Conservation (phyloP, 2,329 filamentous ascomycete species). For the Hymenoscyphus infarciens region DNA sequence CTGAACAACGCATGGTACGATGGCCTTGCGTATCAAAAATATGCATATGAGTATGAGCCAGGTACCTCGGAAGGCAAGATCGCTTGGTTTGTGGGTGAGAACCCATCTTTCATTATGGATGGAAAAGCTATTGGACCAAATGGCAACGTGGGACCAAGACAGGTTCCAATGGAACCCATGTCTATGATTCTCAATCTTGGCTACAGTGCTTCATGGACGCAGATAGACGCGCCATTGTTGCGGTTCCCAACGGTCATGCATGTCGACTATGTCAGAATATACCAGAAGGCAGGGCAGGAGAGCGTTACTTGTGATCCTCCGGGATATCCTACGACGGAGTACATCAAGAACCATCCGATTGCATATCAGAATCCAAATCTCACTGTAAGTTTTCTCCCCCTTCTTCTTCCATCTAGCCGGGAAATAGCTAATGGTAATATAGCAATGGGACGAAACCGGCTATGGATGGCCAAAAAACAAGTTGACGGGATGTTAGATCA, state of each 20-base stretch:
- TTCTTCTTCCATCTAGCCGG: neutral
- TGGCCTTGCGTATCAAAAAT: constrained; percentile 50
- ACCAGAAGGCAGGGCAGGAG: constrained; percentile 46
- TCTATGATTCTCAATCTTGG: constrained; percentile 51
- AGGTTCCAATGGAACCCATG: constrained; percentile 52
- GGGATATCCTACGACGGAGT: constrained; percentile 62
- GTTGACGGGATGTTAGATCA: constrained; percentile 17
- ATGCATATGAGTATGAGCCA: constrained; percentile 52
- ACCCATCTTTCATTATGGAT: constrained; percentile 49
- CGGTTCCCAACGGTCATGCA: constrained; percentile 50
- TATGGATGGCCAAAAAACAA: constrained; percentile 33
- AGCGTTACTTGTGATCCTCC: constrained; percentile 52
- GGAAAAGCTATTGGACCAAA: constrained; percentile 50
- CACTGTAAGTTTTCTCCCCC: constrained; percentile 40
- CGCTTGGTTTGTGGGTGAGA: constrained; percentile 50
- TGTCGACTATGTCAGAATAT: constrained; percentile 53
- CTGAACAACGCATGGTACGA: constrained; percentile 55
- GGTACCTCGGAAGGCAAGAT: constrained; percentile 42
- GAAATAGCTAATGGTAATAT: neutral
- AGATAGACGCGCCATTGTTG: constrained; percentile 43
- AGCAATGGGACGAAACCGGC: constrained; percentile 32
- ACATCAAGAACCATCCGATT: constrained; percentile 58
- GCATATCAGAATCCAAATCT: constrained; percentile 58
- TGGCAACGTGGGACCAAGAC: constrained; percentile 47
- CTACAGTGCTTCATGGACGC: constrained; percentile 47